These are phyloP conservation scores for Stephanodiscus minutulus DNA, from an alignment of 108 stramenopile genomes.

Conservation along the genomic window DNA sequence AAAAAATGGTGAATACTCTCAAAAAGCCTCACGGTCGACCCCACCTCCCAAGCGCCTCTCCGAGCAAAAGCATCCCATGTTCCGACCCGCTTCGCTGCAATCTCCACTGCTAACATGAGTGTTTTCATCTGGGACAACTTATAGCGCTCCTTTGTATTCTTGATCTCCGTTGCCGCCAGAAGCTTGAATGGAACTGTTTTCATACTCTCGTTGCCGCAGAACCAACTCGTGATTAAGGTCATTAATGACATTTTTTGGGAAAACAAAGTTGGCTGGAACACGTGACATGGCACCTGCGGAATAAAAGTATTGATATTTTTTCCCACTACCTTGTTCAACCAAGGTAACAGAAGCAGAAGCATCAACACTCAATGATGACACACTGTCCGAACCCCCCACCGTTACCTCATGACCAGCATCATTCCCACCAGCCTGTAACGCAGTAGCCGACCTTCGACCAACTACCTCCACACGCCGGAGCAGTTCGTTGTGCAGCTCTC, in stretches of 20 bases:
- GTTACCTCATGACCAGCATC: too few species aligned
- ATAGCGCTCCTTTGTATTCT: too few species aligned
- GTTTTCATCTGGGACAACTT: too few species aligned
- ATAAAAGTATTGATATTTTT: slow-evolving; percentile 7
- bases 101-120: too few species aligned
- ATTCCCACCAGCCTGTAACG: too few species aligned
- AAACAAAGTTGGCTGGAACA: slow-evolving; percentile 4
- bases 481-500: background rate
- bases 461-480: background rate
- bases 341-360: background rate
- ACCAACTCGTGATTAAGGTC: slow-evolving; percentile 3
- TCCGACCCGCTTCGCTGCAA: too few species aligned
- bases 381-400: too few species aligned
- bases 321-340: background rate
- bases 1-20: too few species aligned
- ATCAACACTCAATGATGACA: background rate
- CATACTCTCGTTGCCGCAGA: slow-evolving; percentile 1
- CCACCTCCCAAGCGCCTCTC: too few species aligned
- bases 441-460: background rate
- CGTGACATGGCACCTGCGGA: too few species aligned
- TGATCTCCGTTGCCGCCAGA: background rate
- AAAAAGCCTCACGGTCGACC: too few species aligned
- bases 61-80: too few species aligned
- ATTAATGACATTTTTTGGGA: slow-evolving; percentile 8
- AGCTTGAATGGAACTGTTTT: background rate